Conservation (phyloP, 106 monocot genomes). For the Allium fistulosum region DNA sequence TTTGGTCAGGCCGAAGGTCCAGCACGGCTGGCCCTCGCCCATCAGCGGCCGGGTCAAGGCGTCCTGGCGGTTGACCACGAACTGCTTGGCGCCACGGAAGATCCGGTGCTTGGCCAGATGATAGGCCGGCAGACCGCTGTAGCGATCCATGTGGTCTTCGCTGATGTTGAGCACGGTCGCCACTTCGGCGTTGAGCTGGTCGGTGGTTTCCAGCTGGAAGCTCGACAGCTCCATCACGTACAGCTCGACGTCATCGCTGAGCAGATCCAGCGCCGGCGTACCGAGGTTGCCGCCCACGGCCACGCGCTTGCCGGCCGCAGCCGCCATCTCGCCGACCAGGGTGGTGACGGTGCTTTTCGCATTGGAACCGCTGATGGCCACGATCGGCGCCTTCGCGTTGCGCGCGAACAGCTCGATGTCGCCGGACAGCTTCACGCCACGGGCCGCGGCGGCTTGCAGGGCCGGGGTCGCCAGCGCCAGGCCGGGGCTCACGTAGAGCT, state of each 20-base stretch:
- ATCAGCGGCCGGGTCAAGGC: not conserved
- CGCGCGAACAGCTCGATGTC: slow-evolving; percentile 1
- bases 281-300: slow-evolving; percentile 2
- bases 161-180: not conserved
- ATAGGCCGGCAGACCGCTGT: not conserved
- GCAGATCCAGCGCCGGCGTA: not conserved
- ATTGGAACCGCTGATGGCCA: slow-evolving; percentile 8
- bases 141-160: not conserved
- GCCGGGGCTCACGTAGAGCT: not conserved
- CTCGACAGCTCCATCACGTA: slow-evolving; percentile 2
- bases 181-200: not conserved
- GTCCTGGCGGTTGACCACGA: not conserved
- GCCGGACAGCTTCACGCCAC: not conserved
- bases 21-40: not conserved
- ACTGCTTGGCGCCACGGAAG: not conserved
- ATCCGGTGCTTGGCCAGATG: not conserved
- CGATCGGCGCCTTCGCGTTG: not conserved
- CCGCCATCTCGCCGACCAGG: not conserved
- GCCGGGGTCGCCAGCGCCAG: not conserved
- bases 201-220: not conserved
- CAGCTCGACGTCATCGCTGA: not conserved
- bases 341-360: slow-evolving; percentile 2
- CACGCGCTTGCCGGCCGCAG: not conserved
- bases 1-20: not conserved
- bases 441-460: not conserved